Base-by-base conservation (phyloP, 768 basidiomycete species). In the Scleroderma bovista region DNA sequence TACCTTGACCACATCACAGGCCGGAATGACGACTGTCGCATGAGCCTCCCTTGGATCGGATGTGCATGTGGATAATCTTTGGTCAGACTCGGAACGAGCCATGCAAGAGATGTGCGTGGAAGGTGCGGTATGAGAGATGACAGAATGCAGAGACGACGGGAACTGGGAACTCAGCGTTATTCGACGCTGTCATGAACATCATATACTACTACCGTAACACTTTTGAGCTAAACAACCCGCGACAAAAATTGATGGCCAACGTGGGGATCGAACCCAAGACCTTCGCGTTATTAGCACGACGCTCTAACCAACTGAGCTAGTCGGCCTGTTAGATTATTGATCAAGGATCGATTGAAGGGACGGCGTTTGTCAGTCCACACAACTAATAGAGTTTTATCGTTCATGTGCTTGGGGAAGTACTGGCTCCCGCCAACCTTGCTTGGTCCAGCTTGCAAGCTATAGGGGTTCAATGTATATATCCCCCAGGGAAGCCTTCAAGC, bases 21-120 rank as follows among this genome's bases (percentile, higher is more conserved):
- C 70, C 0, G 87, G 86, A 54, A 91, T 78, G 45, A 90, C 69
- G 22, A 91, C 83, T 3, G 85, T 84, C 10, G 88, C 88, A 57
- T 80, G 75, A 32, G 62, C 58, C 54, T 75, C 71, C 19, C 53
- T 44, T 16, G 51, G 53, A 44, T 60, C 54, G 47, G 58, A 55
- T 24, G 51, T 50, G 46, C n/a, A n/a, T n/a, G 61, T 54, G 24
- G 56, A 54, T 23, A 41, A 41, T 31, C 40, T 42, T 17, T 60
- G 34, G 36, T 58, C 55, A 37, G 54, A 40, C 3, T 13, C 43
- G 1, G 48, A 44, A 9, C 75, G 66, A 6, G 61, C 59, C 31
- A 49, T 52, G 48, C 53, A 47, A 75, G 65, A 16, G 72, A 66
- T 3, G 55, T 48, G 12, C 63, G 74, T 73, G 43, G 75, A 66